Evolutionary conservation across 305 asterid species (phyloP), one percentile per base, ranked within the genome.

Genomic region (Stenogyne calaminthoides): DNA sequence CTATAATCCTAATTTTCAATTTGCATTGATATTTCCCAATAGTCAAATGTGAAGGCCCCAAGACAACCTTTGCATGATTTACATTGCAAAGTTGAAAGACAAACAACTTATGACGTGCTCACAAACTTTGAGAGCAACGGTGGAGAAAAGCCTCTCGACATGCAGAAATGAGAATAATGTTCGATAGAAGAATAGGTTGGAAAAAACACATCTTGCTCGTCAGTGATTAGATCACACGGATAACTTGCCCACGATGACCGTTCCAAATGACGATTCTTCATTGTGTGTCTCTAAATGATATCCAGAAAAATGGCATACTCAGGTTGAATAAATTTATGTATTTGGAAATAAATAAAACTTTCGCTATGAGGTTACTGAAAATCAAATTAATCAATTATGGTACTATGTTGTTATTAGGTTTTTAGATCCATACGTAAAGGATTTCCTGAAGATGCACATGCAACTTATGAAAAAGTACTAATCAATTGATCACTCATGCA

Each of bases 121-220:
- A 51, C 16, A 2, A 67, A 67, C 49, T 67, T 67, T 9, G 72
- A 67, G 72, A 67, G 49, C 72, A 67, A 14, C 7, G 63, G 32
- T 67, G 62, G 62, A 7, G 3, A 34, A 67, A 51, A 16, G 51
- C 49, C 36, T n/a, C 47, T 29, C 22, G 52, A 27, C 52, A 16
- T 7, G 62, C 18, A 27, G 22, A 11, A 9, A 14, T 18, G 32
- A 2, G 32, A 27, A 9, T 16, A 11, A 9, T 32, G 34, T 19
- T 46, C 6, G 2, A 67, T 9, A 67, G 29, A 16, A n/a, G 7
- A 3, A 27, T 42, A 2, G 27, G 36, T 27, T 55, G 61, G 61
- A 0, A 2, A 39, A 27, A 22, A 46, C 9, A 66, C 6, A 18
- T 12, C 0, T 27, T 66, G 15, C 6, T 32, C 1, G 12, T 6